Percentiles rank a stretch among this genome's conserved stretches.
These are phyloP conservation scores for Nigrospora osmanthi DNA, from an alignment of 2,329 filamentous ascomycete species.

Conservation along the genomic window DNA sequence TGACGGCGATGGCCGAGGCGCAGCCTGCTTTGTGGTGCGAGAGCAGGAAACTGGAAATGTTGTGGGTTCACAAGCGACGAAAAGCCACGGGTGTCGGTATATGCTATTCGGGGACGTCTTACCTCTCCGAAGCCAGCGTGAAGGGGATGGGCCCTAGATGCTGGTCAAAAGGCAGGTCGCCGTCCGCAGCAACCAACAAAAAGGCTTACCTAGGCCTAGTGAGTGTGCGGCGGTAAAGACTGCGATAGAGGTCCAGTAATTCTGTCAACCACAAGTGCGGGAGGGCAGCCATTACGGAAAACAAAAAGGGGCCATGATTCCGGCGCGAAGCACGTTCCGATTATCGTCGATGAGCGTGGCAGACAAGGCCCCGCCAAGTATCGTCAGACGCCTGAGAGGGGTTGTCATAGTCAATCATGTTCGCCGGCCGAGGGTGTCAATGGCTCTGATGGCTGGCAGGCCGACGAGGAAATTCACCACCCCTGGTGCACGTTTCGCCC, in stretches of 20 bases:
- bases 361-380: too few relatives aligned
- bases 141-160: constrained; percentile 37
- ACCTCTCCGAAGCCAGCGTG: constrained; percentile 37
- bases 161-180: background rate
- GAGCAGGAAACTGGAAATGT: background rate
- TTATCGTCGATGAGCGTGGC: background rate
- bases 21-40: constrained; percentile 20
- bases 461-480: too few relatives aligned
- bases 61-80: too few relatives aligned
- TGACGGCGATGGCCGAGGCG: constrained; percentile 37
- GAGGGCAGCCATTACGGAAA: constrained; percentile 14
- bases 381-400: too few relatives aligned
- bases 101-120: background rate
- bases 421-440: too few relatives aligned
- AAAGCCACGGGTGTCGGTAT: background rate
- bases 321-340: constrained; percentile 2
- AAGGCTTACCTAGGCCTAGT: constrained; percentile 21
- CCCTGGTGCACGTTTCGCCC: too few relatives aligned
- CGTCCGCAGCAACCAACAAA: background rate
- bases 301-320: constrained; percentile 27
- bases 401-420: too few relatives aligned
- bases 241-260: background rate
- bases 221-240: constrained; percentile 34
- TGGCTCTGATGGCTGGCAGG: too few relatives aligned
- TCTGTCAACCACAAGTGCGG: background rate